Conservation (phyloP, 176 grass and related monocot genomes). For the Triticum turgidum region DNA sequence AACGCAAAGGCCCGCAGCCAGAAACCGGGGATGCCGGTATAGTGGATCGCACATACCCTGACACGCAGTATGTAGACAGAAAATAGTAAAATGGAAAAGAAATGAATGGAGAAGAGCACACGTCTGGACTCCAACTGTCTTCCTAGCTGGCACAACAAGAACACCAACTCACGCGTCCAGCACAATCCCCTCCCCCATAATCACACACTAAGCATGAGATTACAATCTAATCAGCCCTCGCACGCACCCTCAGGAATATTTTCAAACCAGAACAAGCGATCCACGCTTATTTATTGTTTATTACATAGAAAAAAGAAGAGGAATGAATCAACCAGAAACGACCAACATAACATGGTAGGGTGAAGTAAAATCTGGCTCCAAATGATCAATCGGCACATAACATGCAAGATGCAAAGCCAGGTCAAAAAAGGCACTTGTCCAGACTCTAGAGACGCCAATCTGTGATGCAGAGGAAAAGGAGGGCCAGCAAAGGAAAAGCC, state of each 20-base stretch:
- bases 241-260: slow-evolving; percentile 22
- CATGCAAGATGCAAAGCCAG: neutral
- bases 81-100: neutral
- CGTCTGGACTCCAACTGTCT: slow-evolving; percentile 30
- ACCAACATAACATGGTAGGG: neutral
- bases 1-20: neutral
- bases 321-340: neutral
- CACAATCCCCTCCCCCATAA: slow-evolving; percentile 37
- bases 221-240: slow-evolving; percentile 39
- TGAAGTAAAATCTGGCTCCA: neutral
- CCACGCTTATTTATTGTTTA: neutral
- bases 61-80: neutral
- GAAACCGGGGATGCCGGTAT: neutral
- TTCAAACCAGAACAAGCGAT: neutral
- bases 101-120: slow-evolving; percentile 4
- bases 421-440: slow-evolving; percentile 2
- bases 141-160: slow-evolving; percentile 51
- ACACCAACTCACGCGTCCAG: slow-evolving; percentile 55
- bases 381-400: neutral
- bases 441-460: slow-evolving; percentile 9
- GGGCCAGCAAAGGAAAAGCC: neutral
- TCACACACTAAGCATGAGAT: slow-evolving; percentile 50
- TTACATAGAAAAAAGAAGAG: neutral
- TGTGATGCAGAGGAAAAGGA: neutral
- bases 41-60: neutral